phyloP scores from a whole-genome alignment of 169 alveolate species.

The Eimeria sp. region DNA sequence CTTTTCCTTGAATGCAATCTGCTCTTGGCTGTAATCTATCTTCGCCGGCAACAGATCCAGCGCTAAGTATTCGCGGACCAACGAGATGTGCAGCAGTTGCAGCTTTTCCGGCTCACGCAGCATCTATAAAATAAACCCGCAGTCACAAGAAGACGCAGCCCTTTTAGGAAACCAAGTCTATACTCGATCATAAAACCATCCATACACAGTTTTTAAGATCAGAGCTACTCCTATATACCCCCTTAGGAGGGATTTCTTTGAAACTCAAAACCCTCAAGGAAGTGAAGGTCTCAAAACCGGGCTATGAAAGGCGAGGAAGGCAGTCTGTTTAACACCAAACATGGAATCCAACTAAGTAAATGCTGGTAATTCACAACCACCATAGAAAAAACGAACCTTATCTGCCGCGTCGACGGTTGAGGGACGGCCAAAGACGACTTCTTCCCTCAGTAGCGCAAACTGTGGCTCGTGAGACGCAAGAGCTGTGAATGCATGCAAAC shows the following conservation, averaged over 20 bases:
- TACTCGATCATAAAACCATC: background rate
- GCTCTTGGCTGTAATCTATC: constrained; percentile 34
- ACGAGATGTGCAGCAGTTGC: constrained; percentile 85
- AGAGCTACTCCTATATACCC: background rate
- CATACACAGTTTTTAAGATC: background rate
- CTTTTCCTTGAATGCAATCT: background rate
- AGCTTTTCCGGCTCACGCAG: constrained; percentile 84
- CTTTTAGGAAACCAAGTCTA: background rate
- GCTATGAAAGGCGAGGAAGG: background rate
- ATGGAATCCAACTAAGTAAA: background rate
- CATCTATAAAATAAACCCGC: constrained; percentile 21
- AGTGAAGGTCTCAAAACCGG: background rate
- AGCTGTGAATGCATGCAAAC: constrained; percentile 70
- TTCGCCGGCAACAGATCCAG: constrained; percentile 45
- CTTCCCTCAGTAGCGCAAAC: constrained; percentile 95
- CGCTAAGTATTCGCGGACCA: constrained; percentile 85
- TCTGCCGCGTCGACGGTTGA: constrained; percentile 31
- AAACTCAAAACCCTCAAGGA: background rate
- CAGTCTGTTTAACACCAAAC: background rate
- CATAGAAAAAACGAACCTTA: constrained; percentile 5
- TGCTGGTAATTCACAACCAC: background rate
- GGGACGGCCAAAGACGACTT: constrained; percentile 85
- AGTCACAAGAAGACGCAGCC: no score
- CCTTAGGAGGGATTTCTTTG: background rate
- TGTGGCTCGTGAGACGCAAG: constrained; percentile 97